A percentile compares a stretch with the other conserved stretches of the same genome.
Evolutionary conservation across 306 rosid genomes (phyloP).

Genomic region (Dalbergia oliveri): DNA sequence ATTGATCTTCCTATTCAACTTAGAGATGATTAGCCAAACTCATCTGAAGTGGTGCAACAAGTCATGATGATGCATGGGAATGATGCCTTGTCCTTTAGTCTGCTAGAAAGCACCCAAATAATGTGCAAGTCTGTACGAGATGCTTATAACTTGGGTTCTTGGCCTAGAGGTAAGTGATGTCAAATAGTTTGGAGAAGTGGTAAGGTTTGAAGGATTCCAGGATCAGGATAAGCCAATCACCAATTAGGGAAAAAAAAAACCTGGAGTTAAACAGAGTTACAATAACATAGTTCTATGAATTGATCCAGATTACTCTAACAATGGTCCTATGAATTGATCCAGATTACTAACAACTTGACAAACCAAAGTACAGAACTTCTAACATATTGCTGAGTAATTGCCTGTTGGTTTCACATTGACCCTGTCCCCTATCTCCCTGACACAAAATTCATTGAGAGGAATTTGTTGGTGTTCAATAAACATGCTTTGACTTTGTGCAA

Average conservation of each 20-base stretch:
- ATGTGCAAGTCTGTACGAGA: neutral
- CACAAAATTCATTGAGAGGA: neutral
- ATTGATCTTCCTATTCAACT: slow-evolving; percentile 20
- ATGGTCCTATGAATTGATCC: too few relatives aligned
- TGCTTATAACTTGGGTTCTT: slow-evolving; percentile 4
- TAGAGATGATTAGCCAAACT: slow-evolving; percentile 19
- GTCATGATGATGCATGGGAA: slow-evolving; percentile 22
- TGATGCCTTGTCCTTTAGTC: slow-evolving; percentile 14
- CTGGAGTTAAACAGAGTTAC: neutral
- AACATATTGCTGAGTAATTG: neutral
- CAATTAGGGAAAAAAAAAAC: neutral
- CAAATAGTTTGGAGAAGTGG: slow-evolving; percentile 3
- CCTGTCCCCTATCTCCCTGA: neutral
- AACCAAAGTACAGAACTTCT: neutral
- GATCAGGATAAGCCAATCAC: neutral
- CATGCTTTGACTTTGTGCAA: neutral
- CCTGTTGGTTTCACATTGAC: slow-evolving; percentile 1
- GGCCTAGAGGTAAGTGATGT: slow-evolving; percentile 22
- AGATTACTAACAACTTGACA: neutral
- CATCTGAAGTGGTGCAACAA: neutral
- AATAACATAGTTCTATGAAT: neutral
- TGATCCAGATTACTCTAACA: too few relatives aligned
- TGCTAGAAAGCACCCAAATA: slow-evolving; percentile 16
- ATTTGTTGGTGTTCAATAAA: neutral
- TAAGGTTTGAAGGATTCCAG: slow-evolving; percentile 9